Evolutionary conservation across 108 stramenopile genomes (phyloP), one percentile per base, ranked within the genome.

Genomic region (Asterionellopsis glacialis): DNA sequence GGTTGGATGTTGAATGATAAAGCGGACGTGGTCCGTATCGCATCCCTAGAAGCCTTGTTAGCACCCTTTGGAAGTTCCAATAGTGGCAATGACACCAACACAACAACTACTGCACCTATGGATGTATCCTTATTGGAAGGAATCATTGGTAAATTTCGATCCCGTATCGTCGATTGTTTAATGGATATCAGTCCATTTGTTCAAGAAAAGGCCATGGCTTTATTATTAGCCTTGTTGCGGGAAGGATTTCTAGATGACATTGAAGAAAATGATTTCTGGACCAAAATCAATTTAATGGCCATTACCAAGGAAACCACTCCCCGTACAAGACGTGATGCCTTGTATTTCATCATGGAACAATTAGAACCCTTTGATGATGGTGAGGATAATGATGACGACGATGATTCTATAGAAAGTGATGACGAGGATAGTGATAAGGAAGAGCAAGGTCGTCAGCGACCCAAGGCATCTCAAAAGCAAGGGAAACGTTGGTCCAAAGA

Each of bases 1-100:
- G 93, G 90, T 43, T 94, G 93, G 93, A 84, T 90, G 86, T 59
- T 87, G 59, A 67, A 63, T 59, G 93, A 94, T 76, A 85, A 85
- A 66, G 74, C 71, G 23, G 59, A 59, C 4, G 23, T 18, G 12
- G 93, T 94, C 1, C 83, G 93, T 16, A n/a, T 67, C 5, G 82
- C 84, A 10, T 81, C 87, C 9, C 61, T 94, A 2, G 51, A 65
- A 18, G 89, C 80, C 10, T 57, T 94, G 6, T 59, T 72, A 23
- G 72, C 65, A 5, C 93, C 93, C 16, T 91, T 88, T 54, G 49
- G 67, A 66, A 11, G 65, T 79, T 26, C 43, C 66, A 11, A 58
- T 72, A 48, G 40, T 67, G 22, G 61, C 67, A 1, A 63, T 55
- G 28, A 65, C 60, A 39, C 60, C 57, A n/a, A 18, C 45, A 1